Evolutionary conservation across 768 basidiomycete genomes (phyloP), one percentile per base, ranked within the genome.

Genomic region (Scleroderma bovista): DNA sequence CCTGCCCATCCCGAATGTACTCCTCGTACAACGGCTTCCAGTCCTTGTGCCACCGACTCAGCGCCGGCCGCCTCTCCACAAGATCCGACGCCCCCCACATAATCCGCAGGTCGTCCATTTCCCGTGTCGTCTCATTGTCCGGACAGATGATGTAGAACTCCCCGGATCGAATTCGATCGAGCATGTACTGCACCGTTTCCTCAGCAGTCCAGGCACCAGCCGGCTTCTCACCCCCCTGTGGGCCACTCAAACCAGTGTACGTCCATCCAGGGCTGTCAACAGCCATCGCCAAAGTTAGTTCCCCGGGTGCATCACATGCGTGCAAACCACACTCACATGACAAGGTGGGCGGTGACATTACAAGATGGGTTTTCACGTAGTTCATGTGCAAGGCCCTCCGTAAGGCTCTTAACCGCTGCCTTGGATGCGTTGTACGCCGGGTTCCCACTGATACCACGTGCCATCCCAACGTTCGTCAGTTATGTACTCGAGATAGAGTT

Each of bases 71-170:
- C 7, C 88, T 86, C 63, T 94, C 89, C 9, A 84, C 81, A 42
- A 94, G 72, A 65, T 96, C 93, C 23, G 79, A 88, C 0, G 89
- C 84, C 7, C 72, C 79, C 94, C 94, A 98, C 79, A 87, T 83
- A 53, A 97, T 88, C 44, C 94, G 75, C 53, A 93, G 69, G 58
- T 87, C 82, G 69, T 98, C 95, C 39, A 94, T 75, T 60, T 84
- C 83, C 60, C 77, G 72, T 52, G 79, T 77, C 34, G 89, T 84
- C 69, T 97, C 93, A 69, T 93, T 93, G 69, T 97, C 95, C 16
- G 95, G 94, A 50, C 87, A 86, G 51, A 98, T 70, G 58, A 98
- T 84, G 67, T 97, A 97, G 66, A 98, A 98, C 56, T 90, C 84
- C 6, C 91, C 93, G 12, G 74, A 67, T 8, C 89, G 83, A 22